Evolutionary conservation across 768 basidiomycete species (phyloP), one percentile per base, ranked within the genome.

Genomic region (Leccinellum rugosiceps): DNA sequence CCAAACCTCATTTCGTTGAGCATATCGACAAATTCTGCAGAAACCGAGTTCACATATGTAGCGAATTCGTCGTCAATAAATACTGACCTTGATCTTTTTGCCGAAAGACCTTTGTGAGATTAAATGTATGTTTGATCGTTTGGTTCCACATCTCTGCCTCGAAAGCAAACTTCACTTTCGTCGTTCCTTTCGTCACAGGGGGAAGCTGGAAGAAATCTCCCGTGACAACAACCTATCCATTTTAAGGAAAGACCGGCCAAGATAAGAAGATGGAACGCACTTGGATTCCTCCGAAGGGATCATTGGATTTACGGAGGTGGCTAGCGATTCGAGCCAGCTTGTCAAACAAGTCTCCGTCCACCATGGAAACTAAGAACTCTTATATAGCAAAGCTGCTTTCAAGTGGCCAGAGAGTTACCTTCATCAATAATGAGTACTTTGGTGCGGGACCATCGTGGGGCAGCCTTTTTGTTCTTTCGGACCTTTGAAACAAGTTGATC

Each of bases 181-280:
- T 69, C n/a, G 68, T 55, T 25, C 80, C 78, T 69, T 87, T 94
- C 7, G 78, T 77, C 0, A 98, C 94, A 2, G 97, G 97, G 0
- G 97, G 97, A 5, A 99, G 82, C 70, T 99, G 96, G 76, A 98
- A 98, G 76, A 98, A 98, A 69, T 99, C 97, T 8, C 97, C 97
- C 2, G 94, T 96, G 23, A 98, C 87, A 58, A 98, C 79, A 41
- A 98, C 74, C 90, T 94, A 67, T 45, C 47, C 46, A 44, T 19
- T 51, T 26, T 63, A 9, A 53, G 56, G 15, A 54, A 25, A 5
- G 28, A 43, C 7, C 14, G 14, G 13, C 23, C 19, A 53, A 38
- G 48, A 19, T 30, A 45, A 32, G 26, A 17, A 43, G 32, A 55
- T 28, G 17, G 4, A 17, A 8, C 69, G 10, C 34, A 90, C 90